A percentile compares a stretch with the other conserved stretches of the same genome.
Evolutionary conservation across 176 grass and related monocot genomes (phyloP).

Genomic region (Aegilops speltoides): DNA sequence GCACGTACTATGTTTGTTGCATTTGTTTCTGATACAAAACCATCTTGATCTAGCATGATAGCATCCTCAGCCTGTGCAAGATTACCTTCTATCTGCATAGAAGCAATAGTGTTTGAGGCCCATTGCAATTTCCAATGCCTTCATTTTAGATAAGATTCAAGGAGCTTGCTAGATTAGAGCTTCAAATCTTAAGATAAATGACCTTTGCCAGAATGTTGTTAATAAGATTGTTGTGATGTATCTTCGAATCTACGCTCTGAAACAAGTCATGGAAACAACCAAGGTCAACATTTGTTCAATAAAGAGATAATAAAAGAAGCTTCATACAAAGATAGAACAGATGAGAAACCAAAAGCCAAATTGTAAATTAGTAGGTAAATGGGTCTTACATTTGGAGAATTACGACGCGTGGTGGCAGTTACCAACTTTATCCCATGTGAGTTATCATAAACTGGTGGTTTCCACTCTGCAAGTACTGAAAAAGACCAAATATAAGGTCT

Average conservation of each 20-base stretch:
- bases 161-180: background rate
- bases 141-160: background rate
- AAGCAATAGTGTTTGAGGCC: conserved; percentile 21
- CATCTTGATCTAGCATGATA: conserved; percentile 98
- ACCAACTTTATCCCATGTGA: conserved; percentile 87
- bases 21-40: conserved; percentile 99
- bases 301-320: conserved; percentile 11
- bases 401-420: conserved; percentile 92
- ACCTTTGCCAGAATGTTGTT: conserved; percentile 99
- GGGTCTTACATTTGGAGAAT: conserved; percentile 91
- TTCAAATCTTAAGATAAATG: conserved; percentile 33
- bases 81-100: conserved; percentile 92
- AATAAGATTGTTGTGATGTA: conserved; percentile 99
- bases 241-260: conserved; percentile 98
- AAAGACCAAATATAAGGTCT: conserved; percentile 13
- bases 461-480: conserved; percentile 98
- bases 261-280: conserved; percentile 34
- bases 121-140: conserved; percentile 1
- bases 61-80: conserved; percentile 81
- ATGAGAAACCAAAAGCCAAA: conserved; percentile 1
- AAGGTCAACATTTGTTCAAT: conserved; percentile 7
- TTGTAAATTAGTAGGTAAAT: background rate
- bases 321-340: background rate
- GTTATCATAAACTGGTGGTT: conserved; percentile 98
- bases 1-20: conserved; percentile 64